Base-by-base conservation (phyloP, 306 rosid species). In the Rosa chinensis region DNA sequence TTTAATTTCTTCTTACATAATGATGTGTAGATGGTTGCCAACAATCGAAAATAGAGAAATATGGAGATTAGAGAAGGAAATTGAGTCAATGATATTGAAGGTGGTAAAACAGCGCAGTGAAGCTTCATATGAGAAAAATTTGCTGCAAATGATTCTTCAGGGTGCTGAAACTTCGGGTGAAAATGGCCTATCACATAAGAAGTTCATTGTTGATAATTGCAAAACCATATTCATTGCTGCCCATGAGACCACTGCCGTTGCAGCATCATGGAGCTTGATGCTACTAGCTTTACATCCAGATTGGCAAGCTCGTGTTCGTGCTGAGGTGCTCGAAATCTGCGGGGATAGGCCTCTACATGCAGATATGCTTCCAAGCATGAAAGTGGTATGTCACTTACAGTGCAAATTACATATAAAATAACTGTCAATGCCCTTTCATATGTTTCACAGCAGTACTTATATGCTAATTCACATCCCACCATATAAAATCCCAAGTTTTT, bases 111-210 rank as follows among this genome's bases (percentile, higher is more conserved):
- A 86, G 39, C 92, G 88, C 2, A 67, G 21, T 48, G 75, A 71
- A 37, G 79, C 71, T 42, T 74, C 80, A 37, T 32, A 67, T 64
- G 92, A 87, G 76, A 76, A 90, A 73, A 96, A 92, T 80, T 91
- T 94, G 16, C 61, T 94, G 18, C 97, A 92, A 73, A 92, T 86
- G 96, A 86, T 94, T 76, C 78, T 90, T 4, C 84, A 94, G 52
- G 90, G 95, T 45, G 89, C 92, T 23, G 61, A 76, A 81, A 82
- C 42, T 40, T 62, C 18, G 1, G 82, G 73, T 5, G 79, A 73
- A n/a, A 77, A 61, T 75, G 78, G 58, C 66, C 61, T 68, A 23
- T 75, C 84, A 32, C 50, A 43, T 2, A 89, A 91, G 9, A 79
- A 66, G 53, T 89, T 89, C 88, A 84, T 89, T 21, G 86, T 89